Base-by-base conservation (phyloP, 495 filamentous ascomycete genomes). In the Antarctomyces pellizariae region DNA sequence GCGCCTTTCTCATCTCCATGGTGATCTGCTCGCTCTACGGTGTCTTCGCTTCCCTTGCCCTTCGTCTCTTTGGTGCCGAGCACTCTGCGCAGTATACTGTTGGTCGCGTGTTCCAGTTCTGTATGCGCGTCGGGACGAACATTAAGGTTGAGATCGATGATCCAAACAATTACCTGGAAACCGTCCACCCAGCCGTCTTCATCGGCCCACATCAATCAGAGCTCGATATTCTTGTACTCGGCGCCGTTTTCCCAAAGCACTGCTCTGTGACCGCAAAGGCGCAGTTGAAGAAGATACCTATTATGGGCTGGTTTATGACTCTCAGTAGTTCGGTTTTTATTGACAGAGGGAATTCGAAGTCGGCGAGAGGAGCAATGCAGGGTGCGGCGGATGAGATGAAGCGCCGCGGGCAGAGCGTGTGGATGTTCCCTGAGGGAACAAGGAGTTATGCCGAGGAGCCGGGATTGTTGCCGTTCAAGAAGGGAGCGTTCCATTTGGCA, bases 291-390 rank as follows among this genome's bases (percentile, higher is more conserved):
- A 63, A 60, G 23, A 48, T 70, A n/a, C 86, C 86, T 1, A 71
- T 99, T 44, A 55, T 99, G 22, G 86, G 86, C 27, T 91, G 80
- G 84, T 99, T 89, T 53, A 95, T 97, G 89, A 40, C 66, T 19
- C 58, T 95, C 12, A 76, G 68, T 21, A 77, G 80, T 26, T 76
- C 77, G 32, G 72, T 99, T 23, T 99, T 95, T 48, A 89, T 99
- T 52, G 78, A 99, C 43, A 72, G 86, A 38, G 57, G 62, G 25
- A 89, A 91, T 42, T 66, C 67, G 18, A 55, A 67, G 32, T 73
- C 70, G 22, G 80, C 86, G n/a, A 59, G 80, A 31, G 62, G 70
- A 32, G 82, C 79, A 2, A 92, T 99, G 57, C 64, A 71, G 29
- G 63, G 71, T 21, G 86, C 86, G 9, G 75, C 76, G 15, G 46